A percentile compares a stretch with the other conserved stretches of the same genome.
These are phyloP conservation scores for Claviceps arundinis DNA, from an alignment of 2,329 filamentous ascomycete genomes.

Conservation along the genomic window DNA sequence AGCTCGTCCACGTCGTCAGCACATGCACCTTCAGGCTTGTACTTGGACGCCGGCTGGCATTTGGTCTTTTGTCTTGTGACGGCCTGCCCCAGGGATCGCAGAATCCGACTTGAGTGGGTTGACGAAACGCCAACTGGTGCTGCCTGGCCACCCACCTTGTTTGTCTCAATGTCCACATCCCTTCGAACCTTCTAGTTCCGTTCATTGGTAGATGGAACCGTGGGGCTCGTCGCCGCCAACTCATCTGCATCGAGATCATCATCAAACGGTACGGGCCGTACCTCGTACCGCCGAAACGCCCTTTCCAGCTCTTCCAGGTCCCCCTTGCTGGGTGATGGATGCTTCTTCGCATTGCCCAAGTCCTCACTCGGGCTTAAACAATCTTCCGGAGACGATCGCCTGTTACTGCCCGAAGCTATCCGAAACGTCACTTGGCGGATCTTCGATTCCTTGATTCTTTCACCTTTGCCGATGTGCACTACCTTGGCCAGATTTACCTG, in stretches of 20 bases:
- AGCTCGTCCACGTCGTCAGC: constrained; percentile 5
- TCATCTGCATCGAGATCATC: constrained; percentile 19
- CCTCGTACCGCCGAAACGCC: constrained; percentile 21
- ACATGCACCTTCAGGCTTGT: background rate
- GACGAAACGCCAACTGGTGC: background rate
- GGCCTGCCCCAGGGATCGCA: background rate
- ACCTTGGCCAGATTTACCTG: constrained; percentile 7
- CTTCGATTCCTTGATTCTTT: background rate
- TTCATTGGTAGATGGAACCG: constrained; percentile 13
- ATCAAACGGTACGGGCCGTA: constrained; percentile 9
- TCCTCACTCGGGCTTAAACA: constrained; percentile 1
- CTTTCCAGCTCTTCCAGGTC: constrained; percentile 24
- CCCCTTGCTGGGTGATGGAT: constrained; percentile 31
- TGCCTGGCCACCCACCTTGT: background rate
- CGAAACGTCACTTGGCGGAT: constrained; percentile 4
- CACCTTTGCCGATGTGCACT: constrained; percentile 5
- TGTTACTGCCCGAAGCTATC: background rate
- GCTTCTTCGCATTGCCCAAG: constrained; percentile 24
- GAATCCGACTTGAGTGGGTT: background rate
- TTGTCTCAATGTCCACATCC: background rate
- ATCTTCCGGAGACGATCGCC: background rate
- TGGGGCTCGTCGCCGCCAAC: constrained; percentile 9
- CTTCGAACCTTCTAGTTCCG: constrained; percentile 13
- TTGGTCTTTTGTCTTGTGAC: background rate
- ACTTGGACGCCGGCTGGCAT: background rate